Conservation (phyloP, 352 stramenopile genomes). For the Poterioochromonas sp. region DNA sequence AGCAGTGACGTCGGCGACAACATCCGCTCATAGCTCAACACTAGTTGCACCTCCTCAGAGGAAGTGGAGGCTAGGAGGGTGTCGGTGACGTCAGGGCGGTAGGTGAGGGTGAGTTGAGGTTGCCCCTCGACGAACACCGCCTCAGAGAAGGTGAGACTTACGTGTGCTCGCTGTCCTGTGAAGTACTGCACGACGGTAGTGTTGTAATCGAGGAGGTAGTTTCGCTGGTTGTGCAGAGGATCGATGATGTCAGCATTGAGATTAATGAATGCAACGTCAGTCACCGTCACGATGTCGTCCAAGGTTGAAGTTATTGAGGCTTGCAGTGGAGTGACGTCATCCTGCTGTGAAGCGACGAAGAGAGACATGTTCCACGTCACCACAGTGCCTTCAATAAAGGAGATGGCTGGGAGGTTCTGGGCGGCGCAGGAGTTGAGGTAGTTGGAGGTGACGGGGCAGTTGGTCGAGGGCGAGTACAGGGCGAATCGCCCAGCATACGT, state of each 20-base stretch:
- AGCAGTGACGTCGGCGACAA: background rate
- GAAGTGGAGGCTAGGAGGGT: background rate
- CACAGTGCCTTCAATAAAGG: too few species aligned
- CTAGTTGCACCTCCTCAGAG: too few species aligned
- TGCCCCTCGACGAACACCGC: background rate
- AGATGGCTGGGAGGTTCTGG: conserved; percentile 18
- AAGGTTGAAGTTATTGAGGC: background rate
- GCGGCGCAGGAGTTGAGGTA: background rate
- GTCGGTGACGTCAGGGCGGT: too few species aligned
- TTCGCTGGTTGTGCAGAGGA: too few species aligned
- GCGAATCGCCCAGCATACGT: background rate
- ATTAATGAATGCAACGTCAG: too few species aligned
- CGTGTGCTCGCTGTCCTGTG: background rate
- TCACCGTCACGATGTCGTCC: background rate
- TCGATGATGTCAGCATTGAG: too few species aligned
- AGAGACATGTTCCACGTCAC: background rate
- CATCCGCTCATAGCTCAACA: too few species aligned
- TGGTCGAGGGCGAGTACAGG: background rate
- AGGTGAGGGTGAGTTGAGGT: background rate
- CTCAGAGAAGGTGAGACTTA: background rate
- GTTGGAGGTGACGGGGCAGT: background rate
- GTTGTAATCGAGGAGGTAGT: background rate
- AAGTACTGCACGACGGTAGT: background rate
- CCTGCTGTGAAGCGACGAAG: background rate
- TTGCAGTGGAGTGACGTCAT: background rate